Evolutionary conservation across 768 basidiomycete genomes (phyloP), one percentile per base, ranked within the genome.

Genomic region (Mycena indigotica): DNA sequence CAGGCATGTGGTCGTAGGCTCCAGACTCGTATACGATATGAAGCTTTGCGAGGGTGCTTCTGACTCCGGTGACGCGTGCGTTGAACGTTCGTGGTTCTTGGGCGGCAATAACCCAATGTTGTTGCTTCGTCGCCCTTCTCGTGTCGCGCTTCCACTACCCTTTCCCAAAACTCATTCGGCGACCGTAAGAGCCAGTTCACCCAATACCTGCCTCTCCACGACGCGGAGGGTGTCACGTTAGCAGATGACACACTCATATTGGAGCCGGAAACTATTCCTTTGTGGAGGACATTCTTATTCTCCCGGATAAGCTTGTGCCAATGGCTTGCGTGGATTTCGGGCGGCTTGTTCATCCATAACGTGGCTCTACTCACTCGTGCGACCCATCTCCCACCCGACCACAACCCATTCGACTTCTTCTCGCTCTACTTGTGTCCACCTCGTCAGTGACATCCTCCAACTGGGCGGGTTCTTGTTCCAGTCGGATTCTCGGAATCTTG

Each of bases 331-430:
- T 90, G 89, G 87, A 66, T 86, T 4, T 77, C 77, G 76, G 3
- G 85, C 80, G 19, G 81, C 81, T 5, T 21, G 8, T 89, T 82
- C 67, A 65, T 64, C 10, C 60, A 84, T 13, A 73, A 73, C 83
- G 3, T 93, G 91, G 91, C 67, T 88, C 29, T 91, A 89, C 64
- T 84, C 86, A 0, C 68, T 82, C n/a, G 64, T 80, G 23, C 82
- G 84, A 51, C 82, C 87, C 1, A 73, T 87, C 13, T 66, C 78
- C 24, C 72, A 72, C 38, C 83, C 86, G 0, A 71, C 75, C 5
- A 68, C 80, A 0, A 91, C 87, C 0, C 77, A 80, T 1, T 87
- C 87, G 12, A 79, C 73, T 58, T 89, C 88, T 64, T 71, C 92
- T 12, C 83, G 91, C 67, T 63, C 71, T 1, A 67, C 92, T 1